Percentiles rank a stretch among this genome's conserved stretches.
These are phyloP conservation scores for Chlorella sp. DNA, from an alignment of 139 green algal species.

Conservation along the genomic window DNA sequence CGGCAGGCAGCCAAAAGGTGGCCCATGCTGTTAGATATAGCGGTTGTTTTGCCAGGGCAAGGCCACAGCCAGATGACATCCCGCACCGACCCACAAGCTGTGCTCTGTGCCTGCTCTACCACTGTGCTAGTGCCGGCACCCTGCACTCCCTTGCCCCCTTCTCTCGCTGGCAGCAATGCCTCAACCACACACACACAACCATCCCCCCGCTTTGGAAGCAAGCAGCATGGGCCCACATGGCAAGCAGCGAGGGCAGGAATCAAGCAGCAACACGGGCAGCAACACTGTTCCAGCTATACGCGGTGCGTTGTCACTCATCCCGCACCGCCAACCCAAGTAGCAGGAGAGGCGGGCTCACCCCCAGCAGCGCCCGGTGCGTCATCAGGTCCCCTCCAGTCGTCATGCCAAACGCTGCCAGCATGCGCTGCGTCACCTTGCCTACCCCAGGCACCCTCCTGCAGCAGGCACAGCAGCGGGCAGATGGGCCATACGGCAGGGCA, in stretches of 20 bases:
- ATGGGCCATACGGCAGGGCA: neutral
- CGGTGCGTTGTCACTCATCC: neutral
- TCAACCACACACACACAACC: too few species aligned
- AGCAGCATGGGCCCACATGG: too few species aligned
- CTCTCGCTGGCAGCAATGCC: neutral
- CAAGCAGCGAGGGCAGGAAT: too few species aligned
- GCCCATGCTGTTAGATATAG: neutral
- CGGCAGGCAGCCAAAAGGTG: neutral
- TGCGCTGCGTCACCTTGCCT: slow-evolving; percentile 80
- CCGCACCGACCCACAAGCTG: too few species aligned
- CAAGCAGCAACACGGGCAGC: neutral
- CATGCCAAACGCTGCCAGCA: slow-evolving; percentile 70
- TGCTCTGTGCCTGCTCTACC: too few species aligned
- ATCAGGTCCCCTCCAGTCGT: slow-evolving; percentile 70
- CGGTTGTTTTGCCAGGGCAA: too few species aligned
- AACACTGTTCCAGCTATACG: neutral
- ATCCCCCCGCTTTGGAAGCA: too few species aligned
- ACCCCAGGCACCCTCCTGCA: slow-evolving; percentile 82
- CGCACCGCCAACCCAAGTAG: neutral
- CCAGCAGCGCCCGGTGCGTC: slow-evolving; percentile 60
- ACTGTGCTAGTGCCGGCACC: neutral
- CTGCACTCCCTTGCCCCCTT: neutral
- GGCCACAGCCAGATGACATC: too few species aligned
- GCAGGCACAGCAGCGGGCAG: neutral
- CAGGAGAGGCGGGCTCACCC: neutral